Evolutionary conservation across 371 early-diverging fungal species (phyloP).

Genomic region (Lichtheimia ornata): DNA sequence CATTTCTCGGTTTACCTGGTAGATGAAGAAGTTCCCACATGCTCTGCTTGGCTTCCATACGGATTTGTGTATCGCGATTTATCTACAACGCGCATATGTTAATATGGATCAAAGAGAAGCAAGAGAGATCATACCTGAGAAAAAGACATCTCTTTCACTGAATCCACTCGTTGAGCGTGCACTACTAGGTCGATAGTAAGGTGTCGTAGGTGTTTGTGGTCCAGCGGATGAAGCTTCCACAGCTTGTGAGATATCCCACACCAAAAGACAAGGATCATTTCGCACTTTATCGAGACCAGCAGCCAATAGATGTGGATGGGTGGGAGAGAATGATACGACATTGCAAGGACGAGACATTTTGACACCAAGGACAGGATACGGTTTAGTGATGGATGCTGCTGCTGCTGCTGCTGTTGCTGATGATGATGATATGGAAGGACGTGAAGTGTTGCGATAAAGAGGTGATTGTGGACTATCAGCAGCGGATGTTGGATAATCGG

Average conservation of each 20-base stretch:
- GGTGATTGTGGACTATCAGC: conserved; percentile 22
- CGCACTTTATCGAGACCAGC: conserved; percentile 77
- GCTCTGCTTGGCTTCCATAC: background rate
- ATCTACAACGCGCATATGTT: background rate
- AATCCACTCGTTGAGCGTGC: background rate
- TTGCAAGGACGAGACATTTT: conserved; percentile 72
- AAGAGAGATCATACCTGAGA: background rate
- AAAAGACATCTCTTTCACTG: background rate
- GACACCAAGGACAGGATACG: conserved; percentile 56
- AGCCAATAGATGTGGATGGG: conserved; percentile 62
- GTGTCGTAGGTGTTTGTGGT: conserved; percentile 27
- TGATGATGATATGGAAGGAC: background rate
- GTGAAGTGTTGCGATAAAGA: background rate
- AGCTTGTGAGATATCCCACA: conserved; percentile 76
- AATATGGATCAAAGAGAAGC: too few species aligned
- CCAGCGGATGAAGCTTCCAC: conserved; percentile 33
- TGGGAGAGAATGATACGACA: conserved; percentile 70
- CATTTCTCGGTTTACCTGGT: background rate
- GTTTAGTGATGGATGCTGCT: conserved; percentile 21
- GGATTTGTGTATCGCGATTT: background rate
- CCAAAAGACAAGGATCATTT: conserved; percentile 70
- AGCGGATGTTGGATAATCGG: conserved; percentile 23
- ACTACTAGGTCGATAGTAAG: background rate
- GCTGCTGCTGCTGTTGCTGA: conserved; percentile 11
- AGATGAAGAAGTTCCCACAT: background rate